These are phyloP conservation scores for Mucuna pruriens DNA, from an alignment of 306 rosid genomes.

Conservation along the genomic window DNA sequence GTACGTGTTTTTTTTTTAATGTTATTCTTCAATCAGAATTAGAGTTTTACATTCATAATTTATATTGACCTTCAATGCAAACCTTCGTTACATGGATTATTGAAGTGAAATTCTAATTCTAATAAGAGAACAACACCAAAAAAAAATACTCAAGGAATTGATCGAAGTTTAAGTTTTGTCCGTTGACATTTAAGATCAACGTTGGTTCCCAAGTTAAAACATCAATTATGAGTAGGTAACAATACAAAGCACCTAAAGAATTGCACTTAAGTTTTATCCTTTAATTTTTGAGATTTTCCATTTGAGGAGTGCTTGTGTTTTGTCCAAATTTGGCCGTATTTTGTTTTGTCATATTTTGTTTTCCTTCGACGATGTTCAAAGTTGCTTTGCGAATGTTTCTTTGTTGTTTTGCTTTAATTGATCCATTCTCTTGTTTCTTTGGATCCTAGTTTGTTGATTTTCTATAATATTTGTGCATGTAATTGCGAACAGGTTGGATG, in stretches of 20 bases:
- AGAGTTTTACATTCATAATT: background rate
- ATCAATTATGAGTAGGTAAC: background rate
- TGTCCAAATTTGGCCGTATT: background rate
- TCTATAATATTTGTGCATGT: background rate
- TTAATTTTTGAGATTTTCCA: background rate
- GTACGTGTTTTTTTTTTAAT: too few species aligned
- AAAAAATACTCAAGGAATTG: too few species aligned
- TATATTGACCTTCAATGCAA: background rate
- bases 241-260: background rate
- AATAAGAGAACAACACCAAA: too few species aligned
- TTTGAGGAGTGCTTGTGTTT: slow-evolving; percentile 23
- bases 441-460: background rate
- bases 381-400: background rate
- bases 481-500: slow-evolving; percentile 63
- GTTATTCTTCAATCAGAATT: background rate
- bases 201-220: background rate
- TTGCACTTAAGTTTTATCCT: background rate
- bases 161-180: too few species aligned
- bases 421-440: background rate
- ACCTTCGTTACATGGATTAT: too few species aligned
- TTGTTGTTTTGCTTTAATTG: background rate
- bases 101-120: too few species aligned
- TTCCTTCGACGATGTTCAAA: background rate
- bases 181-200: too few species aligned
- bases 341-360: background rate